These are phyloP conservation scores for Glarea lozoyensis DNA, from an alignment of 495 filamentous ascomycete genomes.

Conservation along the genomic window DNA sequence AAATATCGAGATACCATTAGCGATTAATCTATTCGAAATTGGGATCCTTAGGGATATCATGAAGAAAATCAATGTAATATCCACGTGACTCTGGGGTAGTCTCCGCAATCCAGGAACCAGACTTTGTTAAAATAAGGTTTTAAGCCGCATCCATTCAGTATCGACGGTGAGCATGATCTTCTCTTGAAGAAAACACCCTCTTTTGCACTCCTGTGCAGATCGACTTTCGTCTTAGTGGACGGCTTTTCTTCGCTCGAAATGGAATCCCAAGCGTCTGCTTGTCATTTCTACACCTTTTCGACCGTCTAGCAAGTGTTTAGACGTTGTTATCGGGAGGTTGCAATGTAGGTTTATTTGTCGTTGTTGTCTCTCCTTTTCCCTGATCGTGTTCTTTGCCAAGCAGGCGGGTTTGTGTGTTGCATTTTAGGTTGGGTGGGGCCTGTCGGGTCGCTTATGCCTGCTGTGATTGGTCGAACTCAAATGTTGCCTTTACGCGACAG, in stretches of 20 bases:
- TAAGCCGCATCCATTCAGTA: slow-evolving; percentile 8
- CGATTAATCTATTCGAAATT: not conserved
- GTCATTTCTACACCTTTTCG: not conserved
- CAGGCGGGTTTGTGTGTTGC: not conserved
- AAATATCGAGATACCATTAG: no score
- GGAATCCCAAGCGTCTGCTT: not conserved
- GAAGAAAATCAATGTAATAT: not conserved
- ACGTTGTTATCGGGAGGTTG: not conserved
- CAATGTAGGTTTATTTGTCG: not conserved
- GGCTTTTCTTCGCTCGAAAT: not conserved
- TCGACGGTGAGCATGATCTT: slow-evolving; percentile 1
- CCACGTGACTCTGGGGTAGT: not conserved
- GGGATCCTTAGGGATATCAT: not conserved
- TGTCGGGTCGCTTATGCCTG: not conserved
- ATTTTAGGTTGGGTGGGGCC: no score
- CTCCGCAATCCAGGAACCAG: slow-evolving; percentile 4
- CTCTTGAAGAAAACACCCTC: slow-evolving; percentile 1
- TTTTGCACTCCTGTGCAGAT: not conserved
- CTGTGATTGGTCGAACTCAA: not conserved
- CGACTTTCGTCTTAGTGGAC: not conserved
- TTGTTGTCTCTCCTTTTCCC: not conserved
- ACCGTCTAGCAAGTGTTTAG: not conserved
- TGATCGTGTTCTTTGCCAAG: not conserved
- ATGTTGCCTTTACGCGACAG: not conserved
- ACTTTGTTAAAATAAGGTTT: slow-evolving; percentile 10